Evolutionary conservation across 305 asterid genomes (phyloP).

Genomic region (Galium porrigens): DNA sequence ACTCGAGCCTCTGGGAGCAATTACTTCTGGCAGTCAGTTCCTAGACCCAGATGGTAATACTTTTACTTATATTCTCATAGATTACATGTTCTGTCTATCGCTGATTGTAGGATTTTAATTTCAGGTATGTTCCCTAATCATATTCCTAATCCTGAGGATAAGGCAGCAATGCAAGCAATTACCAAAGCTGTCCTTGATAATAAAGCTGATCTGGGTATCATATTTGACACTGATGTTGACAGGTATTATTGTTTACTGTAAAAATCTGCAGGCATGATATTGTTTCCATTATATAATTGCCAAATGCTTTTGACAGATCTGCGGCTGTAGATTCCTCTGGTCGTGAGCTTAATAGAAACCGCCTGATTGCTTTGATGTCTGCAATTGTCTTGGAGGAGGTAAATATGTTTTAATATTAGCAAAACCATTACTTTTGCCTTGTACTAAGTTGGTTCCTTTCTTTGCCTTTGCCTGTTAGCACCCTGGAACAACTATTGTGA

Average conservation of each 20-base stretch:
- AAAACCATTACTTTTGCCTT: slow-evolving; percentile 11
- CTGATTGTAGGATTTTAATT: slow-evolving; percentile 15
- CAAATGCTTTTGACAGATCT: slow-evolving; percentile 40
- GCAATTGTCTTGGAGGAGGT: slow-evolving; percentile 94
- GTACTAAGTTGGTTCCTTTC: slow-evolving; percentile 19
- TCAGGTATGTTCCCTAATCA: slow-evolving; percentile 92
- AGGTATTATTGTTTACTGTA: slow-evolving; percentile 36
- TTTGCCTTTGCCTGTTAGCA: slow-evolving; percentile 41
- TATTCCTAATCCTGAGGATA: slow-evolving; percentile 96
- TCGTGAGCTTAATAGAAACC: slow-evolving; percentile 75
- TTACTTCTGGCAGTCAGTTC: slow-evolving; percentile 90
- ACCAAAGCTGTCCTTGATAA: slow-evolving; percentile 69
- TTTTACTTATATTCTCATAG: slow-evolving; percentile 16
- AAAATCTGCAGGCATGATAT: slow-evolving; percentile 3
- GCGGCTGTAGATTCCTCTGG: slow-evolving; percentile 97
- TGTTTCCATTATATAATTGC: slow-evolving; percentile 13
- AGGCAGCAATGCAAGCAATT: slow-evolving; percentile 86
- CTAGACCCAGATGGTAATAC: slow-evolving; percentile 86
- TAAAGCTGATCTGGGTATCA: slow-evolving; percentile 88
- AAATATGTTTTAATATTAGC: slow-evolving; percentile 17
- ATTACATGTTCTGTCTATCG: slow-evolving; percentile 1
- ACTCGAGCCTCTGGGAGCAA: slow-evolving; percentile 91
- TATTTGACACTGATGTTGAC: slow-evolving; percentile 96
- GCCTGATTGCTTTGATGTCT: slow-evolving; percentile 83
- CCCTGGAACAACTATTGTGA: slow-evolving; percentile 88